These are phyloP conservation scores for Dichomitus squalens DNA, from an alignment of 1,284 basidiomycete species.

Conservation along the genomic window DNA sequence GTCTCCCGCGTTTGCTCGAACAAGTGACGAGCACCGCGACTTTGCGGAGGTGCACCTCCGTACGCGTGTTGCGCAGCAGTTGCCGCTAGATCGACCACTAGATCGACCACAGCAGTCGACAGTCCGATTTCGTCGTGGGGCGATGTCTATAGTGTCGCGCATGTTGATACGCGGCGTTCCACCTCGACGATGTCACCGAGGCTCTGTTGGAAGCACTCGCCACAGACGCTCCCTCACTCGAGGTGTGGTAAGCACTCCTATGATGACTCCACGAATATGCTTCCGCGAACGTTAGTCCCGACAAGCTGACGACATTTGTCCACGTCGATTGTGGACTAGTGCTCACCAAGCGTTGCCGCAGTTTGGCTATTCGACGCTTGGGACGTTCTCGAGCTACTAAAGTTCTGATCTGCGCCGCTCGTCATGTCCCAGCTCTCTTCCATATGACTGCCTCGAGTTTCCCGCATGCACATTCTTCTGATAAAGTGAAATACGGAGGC, in stretches of 20 bases:
- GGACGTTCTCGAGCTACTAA: not conserved
- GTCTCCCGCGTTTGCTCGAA: not conserved
- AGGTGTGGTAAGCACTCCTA: not conserved
- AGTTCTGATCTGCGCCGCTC: conserved; percentile 12
- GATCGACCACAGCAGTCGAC: conserved; percentile 3
- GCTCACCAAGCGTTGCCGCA: conserved; percentile 7
- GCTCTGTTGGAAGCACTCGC: not conserved
- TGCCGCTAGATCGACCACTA: too few species aligned
- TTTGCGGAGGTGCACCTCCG: too few species aligned
- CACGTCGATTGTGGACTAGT: not conserved
- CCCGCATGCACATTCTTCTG: conserved; percentile 18
- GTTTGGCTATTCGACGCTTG: conserved; percentile 6
- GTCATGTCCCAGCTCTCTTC: not conserved
- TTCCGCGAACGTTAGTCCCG: conserved; percentile 12
- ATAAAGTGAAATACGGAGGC: conserved; percentile 9
- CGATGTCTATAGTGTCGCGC: not conserved
- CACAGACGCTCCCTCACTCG: not conserved
- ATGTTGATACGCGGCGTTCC: conserved; percentile 6
- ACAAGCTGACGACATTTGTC: not conserved
- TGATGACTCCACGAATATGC: not conserved
- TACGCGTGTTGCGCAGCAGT: too few species aligned
- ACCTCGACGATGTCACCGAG: not conserved
- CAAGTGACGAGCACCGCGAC: not conserved
- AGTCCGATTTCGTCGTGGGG: not conserved
- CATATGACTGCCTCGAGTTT: conserved; percentile 18